Conservation (phyloP, 345 rosid genomes). For the Litchi chinensis region DNA sequence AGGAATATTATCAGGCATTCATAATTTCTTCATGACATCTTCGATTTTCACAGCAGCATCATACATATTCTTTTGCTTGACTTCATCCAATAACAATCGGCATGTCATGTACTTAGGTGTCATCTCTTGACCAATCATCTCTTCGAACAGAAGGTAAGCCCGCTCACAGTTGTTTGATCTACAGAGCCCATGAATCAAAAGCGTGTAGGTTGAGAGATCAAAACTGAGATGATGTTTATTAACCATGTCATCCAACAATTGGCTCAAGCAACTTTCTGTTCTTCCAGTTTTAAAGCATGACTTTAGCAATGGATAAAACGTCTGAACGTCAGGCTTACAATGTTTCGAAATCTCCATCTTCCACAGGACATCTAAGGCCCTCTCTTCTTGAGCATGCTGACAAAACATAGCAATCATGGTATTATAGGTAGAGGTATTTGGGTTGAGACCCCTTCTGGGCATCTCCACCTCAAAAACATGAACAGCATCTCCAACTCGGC, state of each 20-base stretch:
- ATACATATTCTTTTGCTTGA: constrained; percentile 51
- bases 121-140: constrained; percentile 72
- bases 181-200: constrained; percentile 79
- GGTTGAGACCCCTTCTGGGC: constrained; percentile 44
- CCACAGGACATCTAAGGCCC: constrained; percentile 52
- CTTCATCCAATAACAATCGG: constrained; percentile 63
- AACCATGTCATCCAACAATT: constrained; percentile 65
- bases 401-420: constrained; percentile 82
- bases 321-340: constrained; percentile 71
- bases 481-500: constrained; percentile 55
- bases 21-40: constrained; percentile 54
- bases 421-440: constrained; percentile 69
- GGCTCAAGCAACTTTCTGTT: constrained; percentile 50
- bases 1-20: constrained; percentile 14
- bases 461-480: constrained; percentile 60
- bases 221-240: constrained; percentile 79
- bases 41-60: constrained; percentile 62
- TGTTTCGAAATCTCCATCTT: constrained; percentile 50
- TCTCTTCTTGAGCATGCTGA: constrained; percentile 43
- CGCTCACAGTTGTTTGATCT: constrained; percentile 60
- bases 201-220: constrained; percentile 67
- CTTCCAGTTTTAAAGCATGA: constrained; percentile 67
- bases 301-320: constrained; percentile 70
- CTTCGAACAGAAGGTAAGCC: constrained; percentile 75
- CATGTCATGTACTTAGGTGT: constrained; percentile 65